Evolutionary conservation across 805 yeast species (phyloP).

Genomic region (Cyberlindnera misumaiensis): DNA sequence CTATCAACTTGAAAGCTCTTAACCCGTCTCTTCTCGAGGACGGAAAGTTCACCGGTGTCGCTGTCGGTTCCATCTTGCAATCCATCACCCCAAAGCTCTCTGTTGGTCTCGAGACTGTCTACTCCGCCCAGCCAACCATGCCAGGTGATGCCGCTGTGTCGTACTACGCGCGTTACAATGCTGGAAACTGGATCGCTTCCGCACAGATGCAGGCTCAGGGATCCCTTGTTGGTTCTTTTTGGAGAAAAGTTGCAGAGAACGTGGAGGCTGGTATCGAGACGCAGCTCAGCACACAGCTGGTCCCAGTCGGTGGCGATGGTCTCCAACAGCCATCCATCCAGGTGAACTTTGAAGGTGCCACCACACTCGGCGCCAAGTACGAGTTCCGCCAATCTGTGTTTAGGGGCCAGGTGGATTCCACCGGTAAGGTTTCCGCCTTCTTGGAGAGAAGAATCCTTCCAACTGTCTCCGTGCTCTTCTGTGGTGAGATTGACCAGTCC

Average conservation of each 20-base stretch:
- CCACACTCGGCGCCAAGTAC: slow-evolving; percentile 94
- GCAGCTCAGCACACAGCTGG: slow-evolving; percentile 67
- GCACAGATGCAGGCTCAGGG: slow-evolving; percentile 95
- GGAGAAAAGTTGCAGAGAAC: slow-evolving; percentile 87
- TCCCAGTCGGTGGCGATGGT: slow-evolving; percentile 61
- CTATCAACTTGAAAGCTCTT: slow-evolving; percentile 82
- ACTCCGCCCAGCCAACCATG: slow-evolving; percentile 64
- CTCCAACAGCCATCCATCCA: slow-evolving; percentile 75
- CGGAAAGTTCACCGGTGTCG: slow-evolving; percentile 81
- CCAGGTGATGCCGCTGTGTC: slow-evolving; percentile 91
- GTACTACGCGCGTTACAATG: slow-evolving; percentile 83
- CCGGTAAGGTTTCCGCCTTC: slow-evolving; percentile 86
- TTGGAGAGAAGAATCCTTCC: slow-evolving; percentile 92
- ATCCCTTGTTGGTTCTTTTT: slow-evolving; percentile 79
- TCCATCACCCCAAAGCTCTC: slow-evolving; percentile 78
- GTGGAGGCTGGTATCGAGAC: slow-evolving; percentile 95
- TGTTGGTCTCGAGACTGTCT: slow-evolving; percentile 88
- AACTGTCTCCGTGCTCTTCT: slow-evolving; percentile 78
- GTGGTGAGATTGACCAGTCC: slow-evolving; percentile 88
- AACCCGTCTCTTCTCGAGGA: slow-evolving; percentile 72
- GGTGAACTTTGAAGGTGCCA: slow-evolving; percentile 82
- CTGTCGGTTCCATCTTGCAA: slow-evolving; percentile 87
- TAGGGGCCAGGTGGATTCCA: slow-evolving; percentile 90
- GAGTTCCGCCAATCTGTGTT: slow-evolving; percentile 94
- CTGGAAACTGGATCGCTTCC: slow-evolving; percentile 87